These are phyloP conservation scores for Sarocladiaceae sp. DNA, from an alignment of 2,329 filamentous ascomycete genomes.

Conservation along the genomic window DNA sequence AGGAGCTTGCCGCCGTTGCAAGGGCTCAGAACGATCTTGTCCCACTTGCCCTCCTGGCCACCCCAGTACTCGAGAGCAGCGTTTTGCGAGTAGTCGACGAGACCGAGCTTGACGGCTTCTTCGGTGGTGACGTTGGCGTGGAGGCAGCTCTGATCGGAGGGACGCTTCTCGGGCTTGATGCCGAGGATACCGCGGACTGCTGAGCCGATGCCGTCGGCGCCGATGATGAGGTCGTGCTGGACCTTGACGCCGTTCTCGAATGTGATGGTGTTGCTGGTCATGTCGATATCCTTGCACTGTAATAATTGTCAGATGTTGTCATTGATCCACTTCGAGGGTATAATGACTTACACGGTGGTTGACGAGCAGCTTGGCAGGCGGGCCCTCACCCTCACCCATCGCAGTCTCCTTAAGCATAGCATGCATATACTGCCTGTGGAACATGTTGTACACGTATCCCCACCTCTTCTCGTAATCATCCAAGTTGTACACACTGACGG, in stretches of 20 bases:
- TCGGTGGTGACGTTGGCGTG: conserved; percentile 61
- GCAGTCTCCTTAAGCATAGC: conserved; percentile 60
- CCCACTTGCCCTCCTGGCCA: conserved; percentile 56
- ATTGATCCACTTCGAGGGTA: no score
- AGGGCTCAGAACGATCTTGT: conserved; percentile 68
- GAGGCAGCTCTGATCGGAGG: conserved; percentile 57
- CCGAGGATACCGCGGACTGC: conserved; percentile 59
- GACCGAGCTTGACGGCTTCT: conserved; percentile 53
- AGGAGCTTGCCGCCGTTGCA: conserved; percentile 62
- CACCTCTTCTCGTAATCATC: conserved; percentile 61
- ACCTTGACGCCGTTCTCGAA: conserved; percentile 48
- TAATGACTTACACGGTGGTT: conserved; percentile 45
- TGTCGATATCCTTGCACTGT: conserved; percentile 47
- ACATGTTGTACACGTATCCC: conserved; percentile 66
- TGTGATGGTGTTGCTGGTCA: conserved; percentile 41
- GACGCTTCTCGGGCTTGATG: conserved; percentile 54
- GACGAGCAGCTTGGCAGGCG: conserved; percentile 47
- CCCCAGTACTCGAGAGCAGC: conserved; percentile 67
- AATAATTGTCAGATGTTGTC: neutral
- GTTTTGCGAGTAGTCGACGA: conserved; percentile 59
- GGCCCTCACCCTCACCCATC: conserved; percentile 48
- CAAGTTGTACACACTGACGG: conserved; percentile 59
- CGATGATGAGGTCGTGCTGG: conserved; percentile 57
- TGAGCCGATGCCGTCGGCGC: conserved; percentile 65
- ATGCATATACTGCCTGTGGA: conserved; percentile 67